phyloP scores from a whole-genome alignment of 768 basidiomycete genomes.

The Megacollybia marginata region DNA sequence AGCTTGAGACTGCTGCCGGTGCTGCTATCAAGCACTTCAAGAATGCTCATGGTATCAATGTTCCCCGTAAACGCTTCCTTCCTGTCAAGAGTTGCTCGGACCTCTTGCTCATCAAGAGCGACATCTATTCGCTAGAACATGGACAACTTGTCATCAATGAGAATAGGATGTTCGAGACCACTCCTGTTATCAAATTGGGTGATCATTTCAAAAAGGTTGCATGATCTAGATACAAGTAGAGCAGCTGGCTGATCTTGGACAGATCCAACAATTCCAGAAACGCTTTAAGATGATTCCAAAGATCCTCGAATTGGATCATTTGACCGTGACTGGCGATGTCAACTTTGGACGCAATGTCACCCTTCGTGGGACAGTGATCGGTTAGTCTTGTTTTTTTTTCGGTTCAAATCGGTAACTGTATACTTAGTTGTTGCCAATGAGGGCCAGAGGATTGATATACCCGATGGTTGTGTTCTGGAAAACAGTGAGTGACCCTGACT shows the following conservation, averaged over 20 bases:
- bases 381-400: constrained; percentile 21
- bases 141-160: constrained; percentile 84
- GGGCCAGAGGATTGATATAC: constrained; percentile 67
- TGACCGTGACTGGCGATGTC: constrained; percentile 90
- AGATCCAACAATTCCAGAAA: constrained; percentile 87
- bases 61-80: constrained; percentile 90
- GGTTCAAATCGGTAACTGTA: not conserved
- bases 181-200: constrained; percentile 95
- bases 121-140: constrained; percentile 86
- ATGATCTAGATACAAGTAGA: not conserved
- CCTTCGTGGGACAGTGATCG: constrained; percentile 84
- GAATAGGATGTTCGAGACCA: constrained; percentile 73
- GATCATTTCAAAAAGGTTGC: constrained; percentile 93
- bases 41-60: constrained; percentile 90
- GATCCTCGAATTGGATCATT: constrained; percentile 87
- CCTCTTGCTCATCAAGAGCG: constrained; percentile 83
- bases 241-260: not conserved
- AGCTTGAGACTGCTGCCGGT: constrained; percentile 76
- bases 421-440: constrained; percentile 62
- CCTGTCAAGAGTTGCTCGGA: constrained; percentile 88
- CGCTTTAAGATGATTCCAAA: constrained; percentile 93
- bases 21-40: constrained; percentile 92
- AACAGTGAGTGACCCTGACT: constrained; percentile 37
- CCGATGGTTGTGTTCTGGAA: constrained; percentile 67
- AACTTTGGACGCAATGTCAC: constrained; percentile 85